Conservation (phyloP, 371 early-diverging fungal species). For the Rhizomucor pusillus region DNA sequence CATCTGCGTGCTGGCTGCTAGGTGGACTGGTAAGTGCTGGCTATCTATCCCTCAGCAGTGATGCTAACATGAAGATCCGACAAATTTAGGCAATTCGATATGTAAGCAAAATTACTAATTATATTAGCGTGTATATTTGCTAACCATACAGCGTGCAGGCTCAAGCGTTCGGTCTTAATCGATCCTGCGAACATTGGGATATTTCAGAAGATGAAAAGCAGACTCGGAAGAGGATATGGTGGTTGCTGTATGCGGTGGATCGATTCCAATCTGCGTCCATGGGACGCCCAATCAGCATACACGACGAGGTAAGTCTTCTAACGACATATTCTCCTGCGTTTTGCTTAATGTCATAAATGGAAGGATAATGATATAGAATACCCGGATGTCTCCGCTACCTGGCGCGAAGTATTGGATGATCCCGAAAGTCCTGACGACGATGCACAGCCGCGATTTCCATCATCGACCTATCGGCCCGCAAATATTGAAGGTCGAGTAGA, state of each 20-base stretch:
- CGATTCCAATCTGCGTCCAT: constrained; percentile 42
- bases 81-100: constrained; percentile 22
- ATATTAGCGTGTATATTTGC: background rate
- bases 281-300: constrained; percentile 44
- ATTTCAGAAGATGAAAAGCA: constrained; percentile 45
- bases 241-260: constrained; percentile 42
- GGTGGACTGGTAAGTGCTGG: constrained; percentile 25
- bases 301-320: constrained; percentile 33
- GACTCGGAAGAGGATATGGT: constrained; percentile 44
- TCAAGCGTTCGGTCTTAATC: constrained; percentile 38
- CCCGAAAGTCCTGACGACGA: constrained; percentile 20
- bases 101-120: constrained; percentile 11
- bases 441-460: constrained; percentile 30
- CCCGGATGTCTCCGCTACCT: constrained; percentile 33
- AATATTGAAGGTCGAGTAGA: constrained; percentile 16
- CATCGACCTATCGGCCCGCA: constrained; percentile 31
- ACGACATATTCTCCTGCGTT: too few species aligned
- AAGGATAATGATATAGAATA: constrained; percentile 43
- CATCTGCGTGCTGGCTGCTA: constrained; percentile 42
- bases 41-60: background rate
- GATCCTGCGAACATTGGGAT: constrained; percentile 43
- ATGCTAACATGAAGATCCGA: background rate
- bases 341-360: background rate
- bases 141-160: constrained; percentile 16
- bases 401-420: constrained; percentile 41